Evolutionary conservation across 1,284 basidiomycete genomes (phyloP), one percentile per base, ranked within the genome.

Genomic region (Termitomyces sp.): DNA sequence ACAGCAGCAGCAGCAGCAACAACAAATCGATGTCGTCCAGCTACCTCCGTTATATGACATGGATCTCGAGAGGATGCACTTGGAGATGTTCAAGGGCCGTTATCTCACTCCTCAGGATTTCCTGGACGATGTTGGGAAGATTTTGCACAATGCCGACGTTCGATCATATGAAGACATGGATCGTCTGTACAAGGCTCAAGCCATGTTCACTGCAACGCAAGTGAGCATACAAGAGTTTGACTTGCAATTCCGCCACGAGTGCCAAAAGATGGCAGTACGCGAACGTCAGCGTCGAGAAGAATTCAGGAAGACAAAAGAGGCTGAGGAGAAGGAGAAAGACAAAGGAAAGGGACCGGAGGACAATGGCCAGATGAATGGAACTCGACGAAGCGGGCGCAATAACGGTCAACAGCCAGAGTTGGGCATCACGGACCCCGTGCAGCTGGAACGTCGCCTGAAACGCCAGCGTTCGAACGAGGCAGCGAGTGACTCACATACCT

Each of bases 221-320:
- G 85, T 97, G 55, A 88, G 93, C 72, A 80, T 97, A 51, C 85
- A 91, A 62, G 87, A 91, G 61, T 94, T 97, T 65, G 97, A 99
- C 66, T 79, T 82, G 0, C 78, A 82, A 44, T 91, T 97, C 68
- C 75, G 77, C 39, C 63, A 86, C 28, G 95, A 97, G 66, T 98
- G 95, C 67, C 87, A 90, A 67, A 78, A 89, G 52, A 96, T 96
- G 89, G 88, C 90, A 8, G 79, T 72, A 44, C 76, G 96, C 31
- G 89, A 95, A 70, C 71, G 80, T 55, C 82, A 86, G 67, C 72
- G 91, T 56, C 71, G 84, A 62, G 79, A 80, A 18, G 84, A 83
- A 55, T 71, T 74, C 52, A 76, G 74, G 61, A 80, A 78, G 62
- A 75, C 72, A 50, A 79, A 70, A 59, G 75, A 70, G 57, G 79